phyloP scores from a whole-genome alignment of 257 asterid species.

The Salvia rosmarinus region DNA sequence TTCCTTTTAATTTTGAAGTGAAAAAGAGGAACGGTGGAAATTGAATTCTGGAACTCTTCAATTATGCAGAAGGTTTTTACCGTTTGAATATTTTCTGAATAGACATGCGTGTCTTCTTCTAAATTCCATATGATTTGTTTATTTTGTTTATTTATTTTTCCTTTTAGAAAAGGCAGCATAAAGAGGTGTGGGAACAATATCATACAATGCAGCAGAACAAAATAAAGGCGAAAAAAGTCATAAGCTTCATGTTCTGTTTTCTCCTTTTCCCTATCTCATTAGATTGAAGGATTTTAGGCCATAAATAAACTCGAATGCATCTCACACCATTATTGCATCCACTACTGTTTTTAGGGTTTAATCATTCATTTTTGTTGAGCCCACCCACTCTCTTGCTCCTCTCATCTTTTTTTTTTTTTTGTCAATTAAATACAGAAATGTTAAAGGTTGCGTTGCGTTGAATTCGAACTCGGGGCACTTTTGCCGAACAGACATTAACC shows the following conservation, averaged over 20 bases:
- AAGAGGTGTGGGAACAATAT: conserved; percentile 26
- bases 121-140: neutral
- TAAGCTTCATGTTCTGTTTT: conserved; percentile 25
- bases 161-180: neutral
- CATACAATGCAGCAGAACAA: conserved; percentile 28
- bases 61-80: too few species aligned
- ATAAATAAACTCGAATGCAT: conserved; percentile 6
- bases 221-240: conserved; percentile 27
- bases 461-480: too few species aligned
- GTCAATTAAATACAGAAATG: too few species aligned
- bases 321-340: conserved; percentile 34
- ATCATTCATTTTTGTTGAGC: conserved; percentile 25
- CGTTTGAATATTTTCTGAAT: too few species aligned
- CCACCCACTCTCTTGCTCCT: conserved; percentile 3
- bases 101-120: too few species aligned
- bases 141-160: neutral
- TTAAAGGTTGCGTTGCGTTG: too few species aligned
- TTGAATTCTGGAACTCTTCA: too few species aligned
- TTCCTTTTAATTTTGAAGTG: too few species aligned
- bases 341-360: conserved; percentile 16
- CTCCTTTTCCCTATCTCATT: conserved; percentile 17
- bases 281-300: conserved; percentile 5
- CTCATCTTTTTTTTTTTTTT: neutral
- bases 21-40: too few species aligned
- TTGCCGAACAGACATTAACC: too few species aligned